These are phyloP conservation scores for Hebeloma cylindrosporum DNA, from an alignment of 768 basidiomycete genomes.

Conservation along the genomic window DNA sequence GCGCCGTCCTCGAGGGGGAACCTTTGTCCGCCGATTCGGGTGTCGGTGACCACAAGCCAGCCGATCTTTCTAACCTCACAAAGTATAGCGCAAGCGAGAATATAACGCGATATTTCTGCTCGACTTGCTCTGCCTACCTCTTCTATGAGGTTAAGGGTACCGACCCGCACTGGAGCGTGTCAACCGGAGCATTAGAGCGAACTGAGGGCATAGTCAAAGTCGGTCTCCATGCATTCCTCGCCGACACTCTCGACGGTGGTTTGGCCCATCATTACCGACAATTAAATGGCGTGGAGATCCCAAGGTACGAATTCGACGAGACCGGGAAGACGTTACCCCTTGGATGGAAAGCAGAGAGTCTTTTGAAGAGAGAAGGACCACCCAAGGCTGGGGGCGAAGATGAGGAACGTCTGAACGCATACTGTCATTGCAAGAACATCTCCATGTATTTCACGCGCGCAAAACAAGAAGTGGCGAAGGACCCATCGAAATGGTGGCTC, in stretches of 20 bases:
- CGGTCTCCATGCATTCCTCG: conserved; percentile 21
- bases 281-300: conserved; percentile 13
- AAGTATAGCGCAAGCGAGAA: conserved; percentile 12
- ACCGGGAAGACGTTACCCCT: conserved; percentile 10
- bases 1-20: conserved; percentile 12
- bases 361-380: neutral
- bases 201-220: conserved; percentile 23
- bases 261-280: conserved; percentile 19
- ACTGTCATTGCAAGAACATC: conserved; percentile 19
- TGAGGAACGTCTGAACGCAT: neutral
- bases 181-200: conserved; percentile 21
- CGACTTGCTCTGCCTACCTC: conserved; percentile 19
- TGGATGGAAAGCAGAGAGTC: conserved; percentile 17
- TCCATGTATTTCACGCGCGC: conserved; percentile 11
- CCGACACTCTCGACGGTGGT: conserved; percentile 25
- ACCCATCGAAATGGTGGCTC: conserved; percentile 9
- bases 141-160: conserved; percentile 9
- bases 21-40: conserved; percentile 11
- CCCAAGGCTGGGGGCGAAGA: neutral
- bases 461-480: conserved; percentile 6
- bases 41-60: conserved; percentile 11
- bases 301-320: conserved; percentile 13
- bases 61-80: conserved; percentile 17
- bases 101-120: conserved; percentile 23
- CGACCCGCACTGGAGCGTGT: conserved; percentile 12